Evolutionary conservation across 2,329 filamentous ascomycete genomes (phyloP), one percentile per base, ranked within the genome.

Genomic region (Magnaporthiopsis rhizophila): DNA sequence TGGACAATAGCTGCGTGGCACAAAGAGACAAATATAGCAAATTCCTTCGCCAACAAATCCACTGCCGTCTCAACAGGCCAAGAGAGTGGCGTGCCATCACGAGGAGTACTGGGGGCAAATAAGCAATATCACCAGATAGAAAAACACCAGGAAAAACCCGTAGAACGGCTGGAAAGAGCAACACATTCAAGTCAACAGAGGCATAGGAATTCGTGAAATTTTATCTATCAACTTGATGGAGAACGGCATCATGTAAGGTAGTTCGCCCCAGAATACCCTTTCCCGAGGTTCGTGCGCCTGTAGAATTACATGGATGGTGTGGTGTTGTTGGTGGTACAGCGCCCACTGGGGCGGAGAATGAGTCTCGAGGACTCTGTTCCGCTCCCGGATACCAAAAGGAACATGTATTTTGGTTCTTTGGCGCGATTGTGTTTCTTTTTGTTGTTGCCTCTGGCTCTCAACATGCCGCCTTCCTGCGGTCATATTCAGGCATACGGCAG

Each of bases 401-500:
- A 8, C n/a, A 24, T 53, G n/a, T 53, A 7, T 11, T 24, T n/a
- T 53, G 45, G 13, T n/a, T 24, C 45, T 21, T 53, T 53, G 45
- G 45, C 9, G 21, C 11, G 45, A 21, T 53, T 53, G n/a, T 53
- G 18, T 30, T 5, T 36, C 34, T 36, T 36, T 36, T 36, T 26
- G 26, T 53, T 18, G 45, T n/a, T 24, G 3, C 24, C 38, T 53
- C 45, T 3, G 21, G 45, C 18, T 53, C 15, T n/a, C 9, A 1
- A 11, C 6, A 26, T 3, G 57, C 21, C 57, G n/a, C 30, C 6
- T n/a, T 38, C n/a, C 6, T 38, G 3, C 3, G 59, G 28, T 12
- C 30, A 13, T 28, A 32, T 6, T 58, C 26, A 58, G 13, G 57
- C 62, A 18, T 63, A 63, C 62, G 83, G 83, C 66, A 86, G 78